Conservation (phyloP, 2,329 filamentous ascomycete species). For the Botrytis porri region DNA sequence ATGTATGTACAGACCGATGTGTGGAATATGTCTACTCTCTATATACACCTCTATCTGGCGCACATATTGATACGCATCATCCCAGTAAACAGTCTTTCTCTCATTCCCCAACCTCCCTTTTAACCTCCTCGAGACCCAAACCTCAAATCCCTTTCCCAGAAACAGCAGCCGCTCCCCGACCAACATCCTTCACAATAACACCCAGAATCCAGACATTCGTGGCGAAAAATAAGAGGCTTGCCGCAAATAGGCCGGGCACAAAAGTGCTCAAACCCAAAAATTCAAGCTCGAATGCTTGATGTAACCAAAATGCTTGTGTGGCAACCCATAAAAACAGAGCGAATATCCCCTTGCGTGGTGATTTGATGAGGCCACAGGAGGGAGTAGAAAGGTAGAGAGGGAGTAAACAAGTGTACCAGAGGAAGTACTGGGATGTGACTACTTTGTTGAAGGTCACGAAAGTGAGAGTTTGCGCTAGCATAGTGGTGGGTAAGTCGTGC, state of each 20-base stretch:
- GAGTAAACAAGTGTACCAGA: conserved; percentile 95
- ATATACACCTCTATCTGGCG: background rate
- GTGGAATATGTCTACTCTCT: background rate
- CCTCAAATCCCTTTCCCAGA: background rate
- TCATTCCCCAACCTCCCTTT: background rate
- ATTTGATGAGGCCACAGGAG: conserved; percentile 68
- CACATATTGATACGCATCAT: background rate
- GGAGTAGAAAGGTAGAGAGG: conserved; percentile 86
- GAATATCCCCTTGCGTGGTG: conserved; percentile 57
- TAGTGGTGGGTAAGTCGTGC: conserved; percentile 73
- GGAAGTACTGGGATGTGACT: conserved; percentile 69
- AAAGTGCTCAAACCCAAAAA: conserved; percentile 82
- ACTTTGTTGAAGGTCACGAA: conserved; percentile 99
- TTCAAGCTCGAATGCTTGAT: conserved; percentile 72
- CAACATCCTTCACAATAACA: conserved; percentile 68
- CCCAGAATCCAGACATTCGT: conserved; percentile 87
- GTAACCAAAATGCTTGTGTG: conserved; percentile 73
- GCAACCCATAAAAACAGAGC: conserved; percentile 72
- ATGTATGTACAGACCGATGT: background rate
- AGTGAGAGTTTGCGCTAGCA: conserved; percentile 94
- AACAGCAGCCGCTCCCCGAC: conserved; percentile 10
- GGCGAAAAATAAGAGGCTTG: conserved; percentile 75
- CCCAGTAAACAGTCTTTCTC: background rate
- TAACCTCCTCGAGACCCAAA: background rate
- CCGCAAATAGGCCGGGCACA: conserved; percentile 75